Evolutionary conservation across 352 stramenopile genomes (phyloP), one percentile per base, ranked within the genome.

Genomic region (Phytophthora colocasiae): DNA sequence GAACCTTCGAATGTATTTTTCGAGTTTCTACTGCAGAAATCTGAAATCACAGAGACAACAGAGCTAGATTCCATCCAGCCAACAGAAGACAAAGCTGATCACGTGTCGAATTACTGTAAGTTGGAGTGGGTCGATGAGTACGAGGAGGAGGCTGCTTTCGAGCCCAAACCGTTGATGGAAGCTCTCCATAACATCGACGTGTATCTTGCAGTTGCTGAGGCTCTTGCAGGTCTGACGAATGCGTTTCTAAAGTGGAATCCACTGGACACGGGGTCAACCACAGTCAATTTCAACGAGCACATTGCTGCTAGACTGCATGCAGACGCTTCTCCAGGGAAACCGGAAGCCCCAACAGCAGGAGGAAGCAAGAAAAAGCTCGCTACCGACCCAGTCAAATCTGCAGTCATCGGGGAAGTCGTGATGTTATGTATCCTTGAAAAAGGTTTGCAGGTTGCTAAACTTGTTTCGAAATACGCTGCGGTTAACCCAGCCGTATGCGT

Each of bases 111-210:
- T 44, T n/a, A 55, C 0, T 81, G 67, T 51, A 78, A 75, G 22
- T 64, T 91, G 19, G 79, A 87, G 39, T 90, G 80, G 83, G 54
- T 78, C 24, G 77, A 82, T 29, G 80, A 89, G 39, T 73, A 71
- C 11, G 56, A 72, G 5, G 73, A 85, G n/a, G 49, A 61, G 12
- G 39, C 48, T 0, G 54, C 66, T 0, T 90, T 87, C 15, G 41
- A 58, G 6, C 58, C 78, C 0, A 54, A 60, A 6, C 47, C 60
- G 1, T 63, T 89, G 27, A 87, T 75, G 8, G 46, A 63, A 1
- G 7, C 40, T 14, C 69, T 70, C 6, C 71, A 87, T 15, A 41
- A 62, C 10, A 61, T 90, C 8, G 77, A 91, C 26, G 58, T 70
- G 6, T 81, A 68, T 17, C 59, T 86, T 9, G 62, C 45, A 5